Evolutionary conservation across 371 early-diverging fungal genomes (phyloP), one percentile per base, ranked within the genome.

Genomic region (Catenaria anguillulae): DNA sequence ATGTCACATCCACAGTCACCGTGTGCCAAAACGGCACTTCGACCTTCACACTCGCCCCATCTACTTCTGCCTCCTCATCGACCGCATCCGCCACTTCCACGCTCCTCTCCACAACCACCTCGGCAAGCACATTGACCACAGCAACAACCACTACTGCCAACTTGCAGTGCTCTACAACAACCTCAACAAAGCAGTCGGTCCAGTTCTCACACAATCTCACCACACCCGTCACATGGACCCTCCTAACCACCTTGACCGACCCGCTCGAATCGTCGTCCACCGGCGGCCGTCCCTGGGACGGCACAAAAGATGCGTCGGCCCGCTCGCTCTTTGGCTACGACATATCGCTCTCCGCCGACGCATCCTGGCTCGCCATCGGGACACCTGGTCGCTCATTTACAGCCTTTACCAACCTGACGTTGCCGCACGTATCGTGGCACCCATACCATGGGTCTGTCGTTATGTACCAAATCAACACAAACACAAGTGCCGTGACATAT

Each of bases 361-460:
- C 35, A 2, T 6, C n/a, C 1, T 58, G 58, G 58, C 58, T 58
- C 31, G 58, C 58, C 12, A 21, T 58, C 5, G 58, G 58, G 15
- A 36, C 8, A 3, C 58, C 58, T 12, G 58, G 58, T 15, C 36
- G 43, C 24, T 33, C 42, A 0, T 58, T 58, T 10, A 36, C 58
- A 10, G 8, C n/a, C 8, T 24, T 24, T 1, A 8, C 26, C 10
- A 10, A 8, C 13, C 31, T 50, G 4, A 10, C 52, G 29, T 21
- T 8, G 21, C 45, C 4, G 2, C 12, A 8, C 45, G 17, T 17
- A 4, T 12, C 45, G 21, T 29, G 29, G 52, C 52, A 50, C 52
- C 52, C 52, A 31, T 58, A 58, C 42, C 58, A 58, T 31, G 58
- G 58, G 31, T 50, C 52, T 8, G 52, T 50, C 29, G 15, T 50